Conservation (phyloP, 345 rosid species). For the Iberis pinnata region DNA sequence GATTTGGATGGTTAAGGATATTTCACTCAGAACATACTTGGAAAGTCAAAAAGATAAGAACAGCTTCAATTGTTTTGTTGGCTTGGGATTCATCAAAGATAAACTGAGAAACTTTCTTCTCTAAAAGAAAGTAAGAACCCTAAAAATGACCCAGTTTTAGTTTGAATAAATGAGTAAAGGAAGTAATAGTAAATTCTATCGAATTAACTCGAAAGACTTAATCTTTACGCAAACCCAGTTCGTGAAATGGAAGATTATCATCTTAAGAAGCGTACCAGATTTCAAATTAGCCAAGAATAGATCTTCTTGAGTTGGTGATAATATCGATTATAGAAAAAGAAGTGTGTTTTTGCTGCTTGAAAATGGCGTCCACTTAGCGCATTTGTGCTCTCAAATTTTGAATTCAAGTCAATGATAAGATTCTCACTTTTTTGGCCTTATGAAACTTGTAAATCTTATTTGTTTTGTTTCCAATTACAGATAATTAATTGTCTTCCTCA, state of each 20-base stretch:
- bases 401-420: too few relatives aligned
- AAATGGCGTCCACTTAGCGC: too few relatives aligned
- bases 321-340: too few relatives aligned
- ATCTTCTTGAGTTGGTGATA: too few relatives aligned
- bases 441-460: too few relatives aligned
- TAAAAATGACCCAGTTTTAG: not conserved
- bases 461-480: not conserved
- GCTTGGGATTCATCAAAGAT: conserved; percentile 18
- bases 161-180: not conserved
- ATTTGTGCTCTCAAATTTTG: too few relatives aligned
- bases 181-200: too few relatives aligned
- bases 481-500: not conserved
- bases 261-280: too few relatives aligned
- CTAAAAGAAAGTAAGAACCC: conserved; percentile 6
- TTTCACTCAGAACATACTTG: not conserved
- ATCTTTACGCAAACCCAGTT: conserved; percentile 21
- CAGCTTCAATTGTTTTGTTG: conserved; percentile 14
- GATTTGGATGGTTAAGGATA: not conserved
- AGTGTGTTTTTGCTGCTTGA: too few relatives aligned
- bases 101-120: conserved; percentile 14
- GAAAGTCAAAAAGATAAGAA: conserved; percentile 23
- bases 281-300: not conserved
- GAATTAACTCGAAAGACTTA: conserved; percentile 11
- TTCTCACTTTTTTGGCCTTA: too few relatives aligned
- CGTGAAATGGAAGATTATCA: not conserved